Conservation (phyloP, 1,139 yeast genomes). For the Yamadazyma conglobata region DNA sequence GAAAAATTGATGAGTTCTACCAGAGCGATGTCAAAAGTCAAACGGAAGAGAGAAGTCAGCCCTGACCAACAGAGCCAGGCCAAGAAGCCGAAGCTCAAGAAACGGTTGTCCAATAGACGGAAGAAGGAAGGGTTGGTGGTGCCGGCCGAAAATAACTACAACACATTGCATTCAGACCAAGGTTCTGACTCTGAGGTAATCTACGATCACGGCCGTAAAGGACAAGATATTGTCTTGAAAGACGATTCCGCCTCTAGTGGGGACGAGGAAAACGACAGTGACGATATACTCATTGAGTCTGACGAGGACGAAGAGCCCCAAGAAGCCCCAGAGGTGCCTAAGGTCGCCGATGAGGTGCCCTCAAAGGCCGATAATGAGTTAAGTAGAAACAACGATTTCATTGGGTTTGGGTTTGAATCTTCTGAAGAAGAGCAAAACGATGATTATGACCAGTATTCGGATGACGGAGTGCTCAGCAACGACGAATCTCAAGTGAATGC, state of each 20-base stretch:
- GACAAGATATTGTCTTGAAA: constrained; percentile 7
- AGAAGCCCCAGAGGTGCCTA: not conserved
- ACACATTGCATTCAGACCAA: constrained; percentile 16
- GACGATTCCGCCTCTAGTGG: constrained; percentile 6
- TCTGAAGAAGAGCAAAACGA: constrained; percentile 39
- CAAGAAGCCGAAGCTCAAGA: constrained; percentile 19
- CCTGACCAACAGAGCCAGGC: constrained; percentile 5
- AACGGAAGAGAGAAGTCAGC: constrained; percentile 18
- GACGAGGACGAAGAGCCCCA: constrained; percentile 15
- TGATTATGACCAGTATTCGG: constrained; percentile 24
- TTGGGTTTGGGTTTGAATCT: constrained; percentile 54
- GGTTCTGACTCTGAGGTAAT: constrained; percentile 20
- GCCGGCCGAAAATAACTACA: constrained; percentile 19
- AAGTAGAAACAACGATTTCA: constrained; percentile 50
- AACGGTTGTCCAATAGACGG: constrained; percentile 7
- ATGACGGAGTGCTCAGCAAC: constrained; percentile 35
- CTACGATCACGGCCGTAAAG: constrained; percentile 15
- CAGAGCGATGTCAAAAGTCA: constrained; percentile 2
- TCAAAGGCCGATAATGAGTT: constrained; percentile 29
- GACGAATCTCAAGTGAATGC: constrained; percentile 29
- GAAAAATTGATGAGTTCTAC: constrained; percentile 1
- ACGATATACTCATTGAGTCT: constrained; percentile 35
- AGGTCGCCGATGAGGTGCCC: constrained; percentile 8
- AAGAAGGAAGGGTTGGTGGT: constrained; percentile 7
- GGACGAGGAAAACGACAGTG: constrained; percentile 14